These are phyloP conservation scores for Malassezia caprae DNA, from an alignment of 1,284 basidiomycete species.

Conservation along the genomic window DNA sequence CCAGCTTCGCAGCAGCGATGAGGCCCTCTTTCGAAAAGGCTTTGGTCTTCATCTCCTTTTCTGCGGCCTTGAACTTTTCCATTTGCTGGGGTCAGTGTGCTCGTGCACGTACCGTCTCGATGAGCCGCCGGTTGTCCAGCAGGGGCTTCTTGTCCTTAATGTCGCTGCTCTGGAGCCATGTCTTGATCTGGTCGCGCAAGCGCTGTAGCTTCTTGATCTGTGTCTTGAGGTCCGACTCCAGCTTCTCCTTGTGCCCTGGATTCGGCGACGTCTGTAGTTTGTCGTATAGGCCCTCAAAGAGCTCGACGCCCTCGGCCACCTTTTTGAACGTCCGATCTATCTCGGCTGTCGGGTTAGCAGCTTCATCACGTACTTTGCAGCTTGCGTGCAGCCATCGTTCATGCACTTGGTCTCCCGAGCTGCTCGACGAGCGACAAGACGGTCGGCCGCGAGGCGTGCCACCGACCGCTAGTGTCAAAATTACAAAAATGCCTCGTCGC, in stretches of 20 bases:
- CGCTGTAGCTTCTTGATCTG: constrained; percentile 85
- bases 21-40: constrained; percentile 98
- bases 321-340: constrained; percentile 48
- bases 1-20: constrained; percentile 82
- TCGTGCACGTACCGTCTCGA: constrained; percentile 75
- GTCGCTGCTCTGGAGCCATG: constrained; percentile 94
- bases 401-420: not conserved
- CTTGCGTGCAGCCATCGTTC: constrained; percentile 46
- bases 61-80: constrained; percentile 99
- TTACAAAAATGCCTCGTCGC: constrained; percentile 2
- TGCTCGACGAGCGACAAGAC: not conserved
- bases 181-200: constrained; percentile 96
- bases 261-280: constrained; percentile 44
- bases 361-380: constrained; percentile 27
- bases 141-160: constrained; percentile 97
- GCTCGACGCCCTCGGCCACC: constrained; percentile 46
- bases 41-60: constrained; percentile 99
- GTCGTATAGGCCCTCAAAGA: constrained; percentile 47
- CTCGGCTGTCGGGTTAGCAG: constrained; percentile 26
- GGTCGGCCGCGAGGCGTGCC: not conserved
- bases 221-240: constrained; percentile 48
- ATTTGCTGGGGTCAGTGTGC: constrained; percentile 67
- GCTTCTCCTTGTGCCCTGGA: constrained; percentile 47
- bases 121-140: constrained; percentile 84
- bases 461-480: not conserved